phyloP scores from a whole-genome alignment of 257 asterid genomes.

The Solanum clarkiae region DNA sequence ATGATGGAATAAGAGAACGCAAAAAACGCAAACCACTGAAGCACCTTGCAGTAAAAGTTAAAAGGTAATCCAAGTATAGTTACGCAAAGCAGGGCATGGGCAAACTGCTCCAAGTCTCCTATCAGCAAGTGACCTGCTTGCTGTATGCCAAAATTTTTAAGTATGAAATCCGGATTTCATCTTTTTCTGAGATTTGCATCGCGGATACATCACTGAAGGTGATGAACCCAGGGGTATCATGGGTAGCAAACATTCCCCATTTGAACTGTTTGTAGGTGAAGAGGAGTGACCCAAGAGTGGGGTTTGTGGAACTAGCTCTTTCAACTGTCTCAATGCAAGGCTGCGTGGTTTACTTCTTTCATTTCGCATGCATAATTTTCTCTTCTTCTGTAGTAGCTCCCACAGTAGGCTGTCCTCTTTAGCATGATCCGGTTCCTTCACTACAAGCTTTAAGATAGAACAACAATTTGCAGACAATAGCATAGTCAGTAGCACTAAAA shows the following conservation, averaged over 20 bases:
- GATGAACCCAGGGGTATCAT: slow-evolving; percentile 39
- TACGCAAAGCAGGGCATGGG: neutral
- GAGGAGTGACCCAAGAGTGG: slow-evolving; percentile 5
- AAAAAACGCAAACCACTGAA: neutral
- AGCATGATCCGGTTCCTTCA: slow-evolving; percentile 24
- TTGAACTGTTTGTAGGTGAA: neutral
- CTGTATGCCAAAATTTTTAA: neutral
- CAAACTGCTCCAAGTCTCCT: neutral
- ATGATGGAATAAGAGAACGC: neutral
- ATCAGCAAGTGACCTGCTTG: neutral
- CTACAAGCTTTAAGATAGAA: slow-evolving; percentile 6
- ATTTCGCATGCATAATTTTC: slow-evolving; percentile 32
- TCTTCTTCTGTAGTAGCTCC: slow-evolving; percentile 48
- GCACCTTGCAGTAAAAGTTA: neutral
- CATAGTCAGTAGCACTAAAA: neutral
- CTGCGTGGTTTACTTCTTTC: slow-evolving; percentile 8
- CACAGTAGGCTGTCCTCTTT: slow-evolving; percentile 40
- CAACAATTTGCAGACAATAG: neutral
- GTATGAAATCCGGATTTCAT: slow-evolving; percentile 15
- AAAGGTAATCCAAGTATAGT: neutral
- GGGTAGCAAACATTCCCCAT: neutral
- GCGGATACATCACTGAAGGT: slow-evolving; percentile 21
- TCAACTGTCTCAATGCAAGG: slow-evolving; percentile 17
- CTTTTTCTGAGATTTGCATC: slow-evolving; percentile 6
- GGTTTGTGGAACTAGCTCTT: slow-evolving; percentile 16